Conservation (phyloP, 768 basidiomycete genomes). For the Tubosaeta sp. region DNA sequence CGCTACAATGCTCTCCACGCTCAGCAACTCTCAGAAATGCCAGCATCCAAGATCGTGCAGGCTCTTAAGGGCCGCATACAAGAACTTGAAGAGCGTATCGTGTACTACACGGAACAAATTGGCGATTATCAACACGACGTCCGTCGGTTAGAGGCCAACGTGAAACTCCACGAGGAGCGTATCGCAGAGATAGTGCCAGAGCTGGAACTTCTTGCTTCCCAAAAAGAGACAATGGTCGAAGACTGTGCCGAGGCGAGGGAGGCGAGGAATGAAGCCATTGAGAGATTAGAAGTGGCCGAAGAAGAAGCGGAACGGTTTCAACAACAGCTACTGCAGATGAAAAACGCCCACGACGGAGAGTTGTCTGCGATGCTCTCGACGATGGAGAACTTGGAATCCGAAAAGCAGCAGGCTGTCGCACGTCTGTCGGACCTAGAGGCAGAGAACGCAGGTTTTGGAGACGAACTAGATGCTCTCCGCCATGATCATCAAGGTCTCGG, state of each 20-base stretch:
- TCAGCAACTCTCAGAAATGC: slow-evolving; percentile 63
- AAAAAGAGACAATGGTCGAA: slow-evolving; percentile 80
- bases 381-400: slow-evolving; percentile 34
- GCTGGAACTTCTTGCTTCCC: slow-evolving; percentile 56
- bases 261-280: slow-evolving; percentile 61
- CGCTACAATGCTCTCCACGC: slow-evolving; percentile 61
- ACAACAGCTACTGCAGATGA: slow-evolving; percentile 17
- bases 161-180: slow-evolving; percentile 70
- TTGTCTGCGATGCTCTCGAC: slow-evolving; percentile 38
- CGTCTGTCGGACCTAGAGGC: slow-evolving; percentile 14
- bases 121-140: slow-evolving; percentile 79
- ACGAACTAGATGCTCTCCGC: slow-evolving; percentile 13
- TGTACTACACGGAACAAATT: slow-evolving; percentile 68
- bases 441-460: slow-evolving; percentile 13
- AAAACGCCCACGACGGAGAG: slow-evolving; percentile 30
- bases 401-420: slow-evolving; percentile 24
- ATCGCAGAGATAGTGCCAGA: slow-evolving; percentile 66
- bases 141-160: slow-evolving; percentile 68
- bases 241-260: slow-evolving; percentile 78
- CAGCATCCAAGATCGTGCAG: slow-evolving; percentile 49
- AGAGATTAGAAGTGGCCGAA: slow-evolving; percentile 56
- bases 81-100: slow-evolving; percentile 62
- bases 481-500: slow-evolving; percentile 7
- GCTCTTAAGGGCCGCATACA: slow-evolving; percentile 61
- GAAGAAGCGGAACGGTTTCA: slow-evolving; percentile 51